Conservation (phyloP, 2,329 filamentous ascomycete genomes). For the Zasmidium cellare region DNA sequence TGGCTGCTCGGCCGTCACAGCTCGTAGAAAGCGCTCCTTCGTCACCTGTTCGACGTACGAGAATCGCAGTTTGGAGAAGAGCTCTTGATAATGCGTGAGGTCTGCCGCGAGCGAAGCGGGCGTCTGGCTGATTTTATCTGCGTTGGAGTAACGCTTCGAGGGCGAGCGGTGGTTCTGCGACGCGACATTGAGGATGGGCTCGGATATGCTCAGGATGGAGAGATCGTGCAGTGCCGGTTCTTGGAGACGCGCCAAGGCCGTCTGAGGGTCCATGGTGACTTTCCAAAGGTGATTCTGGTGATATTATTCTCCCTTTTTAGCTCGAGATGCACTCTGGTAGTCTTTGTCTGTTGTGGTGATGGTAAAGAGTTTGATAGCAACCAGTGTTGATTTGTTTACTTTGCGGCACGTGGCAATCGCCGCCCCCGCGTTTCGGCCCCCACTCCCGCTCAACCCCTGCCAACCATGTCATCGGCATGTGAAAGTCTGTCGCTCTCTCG, state of each 20-base stretch:
- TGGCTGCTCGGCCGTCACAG: conserved; percentile 87
- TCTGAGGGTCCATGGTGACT: conserved; percentile 17
- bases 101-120: conserved; percentile 80
- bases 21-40: conserved; percentile 94
- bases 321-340: too few relatives aligned
- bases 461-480: not conserved
- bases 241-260: conserved; percentile 47
- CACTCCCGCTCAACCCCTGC: not conserved
- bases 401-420: too few relatives aligned
- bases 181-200: conserved; percentile 34
- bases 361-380: too few relatives aligned
- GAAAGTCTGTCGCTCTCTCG: not conserved
- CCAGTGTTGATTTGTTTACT: too few relatives aligned
- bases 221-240: conserved; percentile 55
- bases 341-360: too few relatives aligned
- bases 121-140: conserved; percentile 63
- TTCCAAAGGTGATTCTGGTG: too few relatives aligned
- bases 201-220: conserved; percentile 56
- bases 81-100: conserved; percentile 85
- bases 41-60: conserved; percentile 98
- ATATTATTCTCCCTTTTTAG: too few relatives aligned
- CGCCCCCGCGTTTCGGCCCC: not conserved
- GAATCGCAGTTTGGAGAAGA: conserved; percentile 95
- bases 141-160: conserved; percentile 68
- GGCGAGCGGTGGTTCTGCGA: conserved; percentile 26